Evolutionary conservation across 257 asterid species (phyloP).

Genomic region (Oldenlandia corymbosa): DNA sequence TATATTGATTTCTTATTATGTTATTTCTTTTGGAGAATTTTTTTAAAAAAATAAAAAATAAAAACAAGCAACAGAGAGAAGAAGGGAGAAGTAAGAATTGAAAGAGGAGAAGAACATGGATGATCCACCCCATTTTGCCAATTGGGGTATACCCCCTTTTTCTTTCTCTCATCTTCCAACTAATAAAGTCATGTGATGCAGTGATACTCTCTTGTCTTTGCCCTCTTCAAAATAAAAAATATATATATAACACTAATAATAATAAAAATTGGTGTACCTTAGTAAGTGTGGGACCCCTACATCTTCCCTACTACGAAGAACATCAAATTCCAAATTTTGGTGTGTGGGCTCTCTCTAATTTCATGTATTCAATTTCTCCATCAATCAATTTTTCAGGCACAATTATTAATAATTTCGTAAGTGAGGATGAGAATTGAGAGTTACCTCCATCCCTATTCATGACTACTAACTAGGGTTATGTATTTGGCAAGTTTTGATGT

Average conservation of each 20-base stretch:
- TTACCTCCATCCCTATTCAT: neutral
- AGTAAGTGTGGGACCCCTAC: slow-evolving; percentile 21
- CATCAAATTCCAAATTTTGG: too few relatives aligned
- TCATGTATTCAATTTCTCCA: too few relatives aligned
- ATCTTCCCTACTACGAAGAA: neutral
- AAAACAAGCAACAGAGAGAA: neutral
- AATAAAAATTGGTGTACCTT: slow-evolving; percentile 13
- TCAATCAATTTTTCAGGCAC: slow-evolving; percentile 1
- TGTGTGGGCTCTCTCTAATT: too few relatives aligned
- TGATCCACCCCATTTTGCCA: slow-evolving; percentile 46
- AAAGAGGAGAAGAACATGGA: slow-evolving; percentile 50
- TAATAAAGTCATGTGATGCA: slow-evolving; percentile 54
- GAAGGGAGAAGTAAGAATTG: neutral
- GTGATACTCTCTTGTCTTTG: slow-evolving; percentile 41
- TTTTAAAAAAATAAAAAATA: neutral
- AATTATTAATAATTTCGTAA: neutral
- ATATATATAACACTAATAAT: slow-evolving; percentile 14
- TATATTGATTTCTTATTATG: too few relatives aligned
- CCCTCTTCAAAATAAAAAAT: slow-evolving; percentile 12
- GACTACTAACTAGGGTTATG: neutral
- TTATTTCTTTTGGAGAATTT: neutral
- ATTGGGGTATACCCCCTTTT: slow-evolving; percentile 25
- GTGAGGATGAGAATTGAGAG: slow-evolving; percentile 1
- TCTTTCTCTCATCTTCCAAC: slow-evolving; percentile 36
- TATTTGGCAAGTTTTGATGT: slow-evolving; percentile 15